A percentile compares a stretch with the other conserved stretches of the same genome.
Conservation (phyloP, 2,329 filamentous ascomycete genomes). For the Cladophialophora yegresii region DNA sequence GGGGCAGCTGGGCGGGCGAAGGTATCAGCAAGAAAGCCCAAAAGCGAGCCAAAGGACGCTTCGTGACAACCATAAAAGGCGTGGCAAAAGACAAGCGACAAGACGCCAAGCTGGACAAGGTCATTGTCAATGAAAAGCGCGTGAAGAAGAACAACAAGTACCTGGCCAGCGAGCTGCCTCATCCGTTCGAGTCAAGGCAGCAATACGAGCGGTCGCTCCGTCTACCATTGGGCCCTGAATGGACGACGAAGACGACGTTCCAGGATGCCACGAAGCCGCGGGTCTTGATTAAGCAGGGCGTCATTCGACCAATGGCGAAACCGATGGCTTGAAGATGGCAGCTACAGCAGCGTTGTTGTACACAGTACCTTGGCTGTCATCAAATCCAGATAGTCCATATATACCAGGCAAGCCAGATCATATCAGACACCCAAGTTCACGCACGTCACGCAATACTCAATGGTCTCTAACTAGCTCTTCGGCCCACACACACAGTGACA, state of each 20-base stretch:
- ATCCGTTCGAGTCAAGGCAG: slow-evolving; percentile 81
- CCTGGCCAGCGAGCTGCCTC: slow-evolving; percentile 77
- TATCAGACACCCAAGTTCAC: neutral
- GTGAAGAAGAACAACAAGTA: slow-evolving; percentile 91
- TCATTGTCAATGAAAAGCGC: slow-evolving; percentile 90
- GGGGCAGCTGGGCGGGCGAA: slow-evolving; percentile 88
- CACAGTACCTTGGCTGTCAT: neutral
- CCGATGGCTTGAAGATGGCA: slow-evolving; percentile 56
- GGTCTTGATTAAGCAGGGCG: slow-evolving; percentile 84
- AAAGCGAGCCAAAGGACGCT: slow-evolving; percentile 56
- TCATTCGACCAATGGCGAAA: slow-evolving; percentile 84
- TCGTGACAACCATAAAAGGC: slow-evolving; percentile 59
- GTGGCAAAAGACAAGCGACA: slow-evolving; percentile 75
- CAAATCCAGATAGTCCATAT: neutral
- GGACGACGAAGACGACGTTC: slow-evolving; percentile 94
- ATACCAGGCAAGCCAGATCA: neutral
- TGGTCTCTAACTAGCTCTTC: no score
- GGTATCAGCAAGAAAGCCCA: slow-evolving; percentile 71
- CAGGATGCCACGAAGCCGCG: slow-evolving; percentile 86
- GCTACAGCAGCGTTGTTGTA: neutral
- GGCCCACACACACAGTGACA: no score
- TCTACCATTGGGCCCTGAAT: slow-evolving; percentile 87
- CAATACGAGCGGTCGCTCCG: slow-evolving; percentile 72
- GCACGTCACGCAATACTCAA: neutral
- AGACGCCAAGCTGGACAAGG: slow-evolving; percentile 77